phyloP scores from a whole-genome alignment of 164 flowering plant species.

The Taxillus chinensis region DNA sequence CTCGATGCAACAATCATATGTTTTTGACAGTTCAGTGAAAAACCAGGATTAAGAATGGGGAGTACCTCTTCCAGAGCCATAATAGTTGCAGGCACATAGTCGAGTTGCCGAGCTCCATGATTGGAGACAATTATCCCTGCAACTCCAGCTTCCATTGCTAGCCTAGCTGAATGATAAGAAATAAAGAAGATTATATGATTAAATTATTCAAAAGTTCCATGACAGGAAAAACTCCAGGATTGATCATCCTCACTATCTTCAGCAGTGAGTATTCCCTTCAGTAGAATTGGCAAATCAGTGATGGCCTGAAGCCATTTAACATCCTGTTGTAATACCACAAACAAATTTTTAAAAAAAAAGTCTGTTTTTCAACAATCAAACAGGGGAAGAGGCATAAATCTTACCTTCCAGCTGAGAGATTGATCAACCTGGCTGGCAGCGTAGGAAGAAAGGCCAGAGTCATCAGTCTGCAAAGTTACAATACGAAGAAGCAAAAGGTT shows the following conservation, averaged over 20 bases:
- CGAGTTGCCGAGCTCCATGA: conserved; percentile 96
- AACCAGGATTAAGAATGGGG: not conserved
- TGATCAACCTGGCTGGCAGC: conserved; percentile 71
- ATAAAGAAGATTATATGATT: not conserved
- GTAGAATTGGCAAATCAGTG: conserved; percentile 71
- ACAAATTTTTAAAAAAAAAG: no score
- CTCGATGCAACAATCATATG: not conserved
- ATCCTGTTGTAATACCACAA: conserved; percentile 41
- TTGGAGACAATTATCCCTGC: conserved; percentile 94
- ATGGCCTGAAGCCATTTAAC: conserved; percentile 89
- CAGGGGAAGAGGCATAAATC: not conserved
- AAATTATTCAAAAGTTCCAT: not conserved
- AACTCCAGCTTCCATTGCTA: conserved; percentile 71
- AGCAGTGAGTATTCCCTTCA: conserved; percentile 89
- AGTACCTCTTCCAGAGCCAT: conserved; percentile 79
- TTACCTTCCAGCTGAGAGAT: conserved; percentile 79
- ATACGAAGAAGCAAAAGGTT: not conserved
- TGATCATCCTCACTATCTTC: conserved; percentile 59
- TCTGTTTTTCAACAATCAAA: no score
- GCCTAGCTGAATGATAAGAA: conserved; percentile 41
- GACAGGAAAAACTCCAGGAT: not conserved
- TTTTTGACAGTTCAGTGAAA: no score
- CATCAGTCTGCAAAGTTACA: conserved; percentile 34
- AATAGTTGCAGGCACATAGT: conserved; percentile 81
- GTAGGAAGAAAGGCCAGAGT: conserved; percentile 81